Percentiles rank a stretch among this genome's conserved stretches.
Conservation (phyloP, 2,329 filamentous ascomycete genomes). For the Harringtonia lauricola region DNA sequence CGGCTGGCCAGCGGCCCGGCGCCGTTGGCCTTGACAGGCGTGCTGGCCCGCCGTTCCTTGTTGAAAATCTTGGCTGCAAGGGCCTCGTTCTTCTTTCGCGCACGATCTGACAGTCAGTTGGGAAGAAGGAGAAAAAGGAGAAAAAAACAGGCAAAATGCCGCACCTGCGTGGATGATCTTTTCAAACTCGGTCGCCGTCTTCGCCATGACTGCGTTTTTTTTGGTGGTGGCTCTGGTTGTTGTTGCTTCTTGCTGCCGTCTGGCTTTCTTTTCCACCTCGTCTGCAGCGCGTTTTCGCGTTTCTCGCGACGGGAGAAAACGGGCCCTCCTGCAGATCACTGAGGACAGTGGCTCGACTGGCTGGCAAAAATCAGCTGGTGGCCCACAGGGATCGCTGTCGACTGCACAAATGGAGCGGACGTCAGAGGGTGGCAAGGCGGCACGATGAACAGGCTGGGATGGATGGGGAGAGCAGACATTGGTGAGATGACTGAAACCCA, state of each 20-base stretch:
- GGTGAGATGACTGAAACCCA: too few relatives aligned
- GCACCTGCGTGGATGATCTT: constrained; percentile 44
- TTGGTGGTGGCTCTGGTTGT: not conserved
- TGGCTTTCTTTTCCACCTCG: not conserved
- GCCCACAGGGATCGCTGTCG: too few relatives aligned
- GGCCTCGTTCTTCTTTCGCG: constrained; percentile 59
- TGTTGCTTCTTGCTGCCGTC: not conserved
- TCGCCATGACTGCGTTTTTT: constrained; percentile 7
- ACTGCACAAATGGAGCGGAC: too few relatives aligned
- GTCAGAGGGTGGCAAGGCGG: too few relatives aligned
- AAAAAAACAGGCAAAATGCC: not conserved
- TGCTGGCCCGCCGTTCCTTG: constrained; percentile 45
- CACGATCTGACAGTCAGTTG: constrained; percentile 34
- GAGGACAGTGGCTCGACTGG: too few relatives aligned
- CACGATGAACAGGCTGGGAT: too few relatives aligned
- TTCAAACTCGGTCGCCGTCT: constrained; percentile 38
- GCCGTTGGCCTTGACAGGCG: constrained; percentile 26
- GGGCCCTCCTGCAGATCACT: too few relatives aligned
- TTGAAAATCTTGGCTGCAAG: constrained; percentile 66
- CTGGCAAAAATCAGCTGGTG: too few relatives aligned
- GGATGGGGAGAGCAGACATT: too few relatives aligned
- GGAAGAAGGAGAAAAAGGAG: not conserved
- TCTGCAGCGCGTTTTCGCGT: too few relatives aligned
- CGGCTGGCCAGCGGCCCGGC: constrained; percentile 55
- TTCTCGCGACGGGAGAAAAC: too few relatives aligned